Base-by-base conservation (phyloP, 495 filamentous ascomycete genomes). In the Emericellopsis terricola region DNA sequence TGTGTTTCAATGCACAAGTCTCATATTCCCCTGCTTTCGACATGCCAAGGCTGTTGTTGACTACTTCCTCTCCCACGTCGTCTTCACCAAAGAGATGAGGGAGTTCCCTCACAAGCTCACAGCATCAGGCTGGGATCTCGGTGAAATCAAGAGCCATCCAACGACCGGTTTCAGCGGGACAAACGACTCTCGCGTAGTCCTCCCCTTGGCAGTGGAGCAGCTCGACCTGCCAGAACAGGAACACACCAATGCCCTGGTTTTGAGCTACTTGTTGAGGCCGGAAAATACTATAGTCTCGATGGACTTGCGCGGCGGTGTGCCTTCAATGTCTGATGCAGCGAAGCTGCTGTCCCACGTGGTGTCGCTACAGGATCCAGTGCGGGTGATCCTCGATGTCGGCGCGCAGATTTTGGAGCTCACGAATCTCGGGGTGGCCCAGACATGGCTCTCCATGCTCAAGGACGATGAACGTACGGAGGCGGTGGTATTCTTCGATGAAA, bases 121-220 rank as follows among this genome's bases (percentile, higher is more conserved):
- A 0, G 60, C 72, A 0, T 82, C 77, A 0, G 77, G 72, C 0
- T 84, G 78, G 73, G 78, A 84, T 46, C 57, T 80, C 26, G 67
- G 42, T 2, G 54, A 60, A 37, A 34, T 37, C 3, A 70, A 63
- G 40, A 30, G 13, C 0, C 51, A 69, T 19, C 59, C 63, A 0
- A 70, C 68, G 0, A 74, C 68, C 0, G 76, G 77, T 0, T 83
- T 84, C 39, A 81, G 75, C 47, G 77, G 78, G 2, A 86, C 78
- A 0, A 81, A 77, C 26, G 76, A 86, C 43, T 70, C 63, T 14
- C 57, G 62, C 29, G 42, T 56, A 19, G 47, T 71, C 2, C 55
- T 81, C 1, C 75, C 78, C 1, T 46, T 78, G 1, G 49, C 50
- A 11, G 52, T 82, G 0, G 38, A 42, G 3, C 68, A 79, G 15